Evolutionary conservation across 2,329 filamentous ascomycete species (phyloP).

Genomic region (Sordariomycetes sp.): DNA sequence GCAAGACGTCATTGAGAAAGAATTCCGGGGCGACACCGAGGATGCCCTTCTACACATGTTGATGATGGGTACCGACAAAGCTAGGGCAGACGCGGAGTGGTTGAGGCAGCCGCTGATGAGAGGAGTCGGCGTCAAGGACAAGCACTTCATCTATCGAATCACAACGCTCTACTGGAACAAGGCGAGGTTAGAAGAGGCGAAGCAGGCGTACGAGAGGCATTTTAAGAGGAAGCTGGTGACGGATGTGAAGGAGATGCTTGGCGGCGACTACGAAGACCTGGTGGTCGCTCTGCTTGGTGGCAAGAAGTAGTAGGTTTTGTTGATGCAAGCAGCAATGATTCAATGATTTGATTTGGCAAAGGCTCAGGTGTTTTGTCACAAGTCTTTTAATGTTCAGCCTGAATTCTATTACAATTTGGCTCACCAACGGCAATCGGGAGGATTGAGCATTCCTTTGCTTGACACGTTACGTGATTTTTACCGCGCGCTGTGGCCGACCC

Average conservation of each 20-base stretch:
- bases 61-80: constrained; percentile 11
- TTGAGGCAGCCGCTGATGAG: constrained; percentile 15
- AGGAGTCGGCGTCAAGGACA: constrained; percentile 16
- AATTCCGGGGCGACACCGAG: constrained; percentile 23
- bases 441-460: no score
- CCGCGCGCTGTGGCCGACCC: no score
- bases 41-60: constrained; percentile 21
- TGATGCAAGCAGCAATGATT: not conserved
- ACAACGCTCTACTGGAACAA: constrained; percentile 22
- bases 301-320: constrained; percentile 9
- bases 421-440: no score
- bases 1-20: constrained; percentile 22
- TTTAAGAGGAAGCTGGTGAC: constrained; percentile 8
- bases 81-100: constrained; percentile 13
- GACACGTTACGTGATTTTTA: no score
- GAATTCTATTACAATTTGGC: no score
- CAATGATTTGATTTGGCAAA: no score
- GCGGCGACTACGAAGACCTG: constrained; percentile 18
- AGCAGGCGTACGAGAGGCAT: constrained; percentile 11
- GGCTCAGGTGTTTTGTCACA: no score
- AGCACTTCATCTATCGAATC: constrained; percentile 20
- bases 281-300: constrained; percentile 18
- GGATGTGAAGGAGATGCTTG: constrained; percentile 15
- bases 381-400: no score
- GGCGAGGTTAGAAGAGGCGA: constrained; percentile 13